Evolutionary conservation across 768 basidiomycete species (phyloP).

Genomic region (Pulveroboletus sp.): DNA sequence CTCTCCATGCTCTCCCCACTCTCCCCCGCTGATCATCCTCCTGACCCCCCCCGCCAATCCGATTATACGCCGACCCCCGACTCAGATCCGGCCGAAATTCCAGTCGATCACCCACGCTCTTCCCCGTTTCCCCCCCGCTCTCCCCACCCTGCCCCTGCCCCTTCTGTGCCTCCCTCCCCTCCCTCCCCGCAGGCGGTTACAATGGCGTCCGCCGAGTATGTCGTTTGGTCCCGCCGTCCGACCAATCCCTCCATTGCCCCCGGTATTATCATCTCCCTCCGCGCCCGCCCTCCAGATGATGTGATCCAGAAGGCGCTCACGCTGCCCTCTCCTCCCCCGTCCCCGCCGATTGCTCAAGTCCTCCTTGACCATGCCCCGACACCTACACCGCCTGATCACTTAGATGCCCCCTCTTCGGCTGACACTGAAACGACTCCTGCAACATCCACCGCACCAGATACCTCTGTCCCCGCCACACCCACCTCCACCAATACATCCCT

Average conservation of each 20-base stretch:
- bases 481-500: conserved; percentile 57
- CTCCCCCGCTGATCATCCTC: not conserved
- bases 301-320: conserved; percentile 54
- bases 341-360: conserved; percentile 28
- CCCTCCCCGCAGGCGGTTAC: not conserved
- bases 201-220: conserved; percentile 36
- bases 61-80: conserved; percentile 5
- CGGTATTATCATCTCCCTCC: conserved; percentile 65
- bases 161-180: conserved; percentile 5
- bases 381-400: not conserved
- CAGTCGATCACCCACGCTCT: not conserved
- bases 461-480: conserved; percentile 49
- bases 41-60: not conserved
- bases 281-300: conserved; percentile 55
- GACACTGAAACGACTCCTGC: conserved; percentile 48
- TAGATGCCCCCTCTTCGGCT: conserved; percentile 40
- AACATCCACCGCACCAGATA: conserved; percentile 46
- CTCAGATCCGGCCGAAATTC: not conserved
- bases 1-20: conserved; percentile 44
- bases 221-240: conserved; percentile 72
- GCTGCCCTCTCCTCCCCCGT: conserved; percentile 46
- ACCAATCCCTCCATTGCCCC: conserved; percentile 59
- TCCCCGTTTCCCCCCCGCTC: conserved; percentile 18
- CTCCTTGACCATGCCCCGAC: conserved; percentile 4
- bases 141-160: not conserved